Evolutionary conservation across 768 basidiomycete genomes (phyloP).

Genomic region (Trametes elegans): DNA sequence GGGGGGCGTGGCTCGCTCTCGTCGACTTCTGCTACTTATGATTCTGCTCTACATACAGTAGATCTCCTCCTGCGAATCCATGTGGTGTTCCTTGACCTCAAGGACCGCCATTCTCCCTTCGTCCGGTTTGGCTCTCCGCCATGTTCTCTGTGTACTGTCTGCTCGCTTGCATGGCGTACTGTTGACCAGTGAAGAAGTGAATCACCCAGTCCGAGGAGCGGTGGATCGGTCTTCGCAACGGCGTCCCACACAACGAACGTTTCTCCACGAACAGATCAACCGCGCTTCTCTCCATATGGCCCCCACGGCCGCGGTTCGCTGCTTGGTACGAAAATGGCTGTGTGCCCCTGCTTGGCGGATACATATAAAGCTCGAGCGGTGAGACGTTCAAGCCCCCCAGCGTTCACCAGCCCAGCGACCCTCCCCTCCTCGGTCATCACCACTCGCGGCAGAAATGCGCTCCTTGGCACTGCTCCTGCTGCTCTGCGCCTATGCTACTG

Average conservation of each 20-base stretch:
- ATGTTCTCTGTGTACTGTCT: too few relatives aligned
- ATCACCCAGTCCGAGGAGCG: background rate
- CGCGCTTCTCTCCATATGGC: slow-evolving; percentile 4
- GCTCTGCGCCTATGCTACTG: background rate
- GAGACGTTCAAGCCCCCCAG: background rate
- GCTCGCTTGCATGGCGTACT: too few relatives aligned
- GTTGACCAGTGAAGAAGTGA: too few relatives aligned
- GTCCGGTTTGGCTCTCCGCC: too few relatives aligned
- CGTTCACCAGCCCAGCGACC: background rate
- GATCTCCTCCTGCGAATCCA: too few relatives aligned
- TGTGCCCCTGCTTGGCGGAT: background rate
- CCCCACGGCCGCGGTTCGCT: background rate
- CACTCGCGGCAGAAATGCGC: background rate
- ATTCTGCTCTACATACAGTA: background rate
- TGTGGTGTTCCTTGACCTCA: too few relatives aligned
- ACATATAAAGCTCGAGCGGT: background rate
- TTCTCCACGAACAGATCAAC: background rate
- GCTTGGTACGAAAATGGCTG: background rate
- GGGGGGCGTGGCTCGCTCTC: background rate
- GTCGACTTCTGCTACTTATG: background rate
- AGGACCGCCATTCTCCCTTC: too few relatives aligned
- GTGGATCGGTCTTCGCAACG: background rate
- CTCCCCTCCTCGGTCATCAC: background rate
- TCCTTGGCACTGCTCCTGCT: background rate
- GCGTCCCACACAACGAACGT: background rate